Percentiles rank a stretch among this genome's conserved stretches.
Evolutionary conservation across 176 grass and related monocot species (phyloP).

Genomic region (Oryza meridionalis): DNA sequence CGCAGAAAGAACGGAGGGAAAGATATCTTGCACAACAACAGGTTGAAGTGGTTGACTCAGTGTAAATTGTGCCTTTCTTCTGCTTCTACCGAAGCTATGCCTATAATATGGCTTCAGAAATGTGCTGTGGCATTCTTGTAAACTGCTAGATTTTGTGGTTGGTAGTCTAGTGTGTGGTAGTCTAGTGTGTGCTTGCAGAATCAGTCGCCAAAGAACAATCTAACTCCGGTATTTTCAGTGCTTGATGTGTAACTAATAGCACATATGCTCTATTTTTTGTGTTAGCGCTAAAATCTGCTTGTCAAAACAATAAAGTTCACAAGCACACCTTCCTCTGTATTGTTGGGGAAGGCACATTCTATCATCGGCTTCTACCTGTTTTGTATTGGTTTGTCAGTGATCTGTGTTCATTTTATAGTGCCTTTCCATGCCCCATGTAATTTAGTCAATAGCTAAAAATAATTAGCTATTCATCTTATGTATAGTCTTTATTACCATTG

Average conservation of each 20-base stretch:
- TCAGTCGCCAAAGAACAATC: constrained; percentile 53
- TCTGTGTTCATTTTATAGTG: not conserved
- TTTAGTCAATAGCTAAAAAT: not conserved
- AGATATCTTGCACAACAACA: constrained; percentile 87
- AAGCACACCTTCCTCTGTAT: constrained; percentile 31
- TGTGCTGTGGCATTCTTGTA: constrained; percentile 43
- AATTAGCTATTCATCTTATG: too few relatives aligned
- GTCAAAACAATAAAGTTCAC: constrained; percentile 47
- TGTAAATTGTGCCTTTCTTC: constrained; percentile 61
- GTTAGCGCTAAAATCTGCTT: constrained; percentile 38
- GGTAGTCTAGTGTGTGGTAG: constrained; percentile 45
- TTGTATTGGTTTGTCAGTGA: constrained; percentile 7
- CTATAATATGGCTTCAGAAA: constrained; percentile 35
- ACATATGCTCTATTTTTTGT: constrained; percentile 35
- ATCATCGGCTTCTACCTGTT: constrained; percentile 24
- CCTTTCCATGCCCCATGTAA: not conserved
- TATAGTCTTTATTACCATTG: too few relatives aligned
- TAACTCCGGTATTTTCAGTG: constrained; percentile 60
- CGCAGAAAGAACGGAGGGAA: constrained; percentile 93
- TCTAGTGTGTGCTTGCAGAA: constrained; percentile 52
- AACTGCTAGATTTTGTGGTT: constrained; percentile 46
- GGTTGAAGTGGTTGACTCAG: constrained; percentile 77
- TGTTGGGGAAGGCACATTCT: not conserved
- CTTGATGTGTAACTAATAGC: constrained; percentile 59
- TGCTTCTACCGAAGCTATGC: not conserved